These are phyloP conservation scores for Ogataea methanolica DNA, from an alignment of 805 yeast genomes.

Conservation along the genomic window DNA sequence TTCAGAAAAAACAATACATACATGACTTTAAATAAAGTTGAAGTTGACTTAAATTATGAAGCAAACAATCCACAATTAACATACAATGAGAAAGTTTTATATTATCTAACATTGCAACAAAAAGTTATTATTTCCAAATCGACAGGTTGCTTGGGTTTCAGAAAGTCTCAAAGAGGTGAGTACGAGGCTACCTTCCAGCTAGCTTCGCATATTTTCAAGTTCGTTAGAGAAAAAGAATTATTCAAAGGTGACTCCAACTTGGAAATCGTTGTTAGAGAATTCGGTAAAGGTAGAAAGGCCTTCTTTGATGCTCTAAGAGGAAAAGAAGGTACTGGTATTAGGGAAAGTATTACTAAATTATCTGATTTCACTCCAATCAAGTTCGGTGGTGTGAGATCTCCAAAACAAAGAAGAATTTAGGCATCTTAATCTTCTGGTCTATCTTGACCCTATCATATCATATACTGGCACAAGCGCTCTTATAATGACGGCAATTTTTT, in stretches of 20 bases:
- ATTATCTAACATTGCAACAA: slow-evolving; percentile 77
- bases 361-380: slow-evolving; percentile 78
- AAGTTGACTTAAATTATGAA: slow-evolving; percentile 57
- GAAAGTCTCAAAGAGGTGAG: slow-evolving; percentile 85
- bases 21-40: slow-evolving; percentile 67
- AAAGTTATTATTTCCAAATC: slow-evolving; percentile 62
- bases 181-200: slow-evolving; percentile 92
- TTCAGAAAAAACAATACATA: slow-evolving; percentile 83
- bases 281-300: slow-evolving; percentile 87
- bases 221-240: slow-evolving; percentile 52
- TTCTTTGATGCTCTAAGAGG: slow-evolving; percentile 81
- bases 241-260: slow-evolving; percentile 43
- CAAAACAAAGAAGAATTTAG: slow-evolving; percentile 66
- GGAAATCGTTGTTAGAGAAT: slow-evolving; percentile 75
- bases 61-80: slow-evolving; percentile 50
- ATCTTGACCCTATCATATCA: too few species aligned
- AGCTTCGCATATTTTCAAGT: slow-evolving; percentile 63
- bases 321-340: slow-evolving; percentile 73
- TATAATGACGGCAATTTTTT: too few species aligned
- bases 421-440: background rate
- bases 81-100: slow-evolving; percentile 67
- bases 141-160: slow-evolving; percentile 86
- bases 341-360: slow-evolving; percentile 63
- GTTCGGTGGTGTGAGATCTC: slow-evolving; percentile 90
- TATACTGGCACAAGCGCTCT: too few species aligned